Evolutionary conservation across 1,284 basidiomycete species (phyloP), one percentile per base, ranked within the genome.

Genomic region (Irpex lacteus): DNA sequence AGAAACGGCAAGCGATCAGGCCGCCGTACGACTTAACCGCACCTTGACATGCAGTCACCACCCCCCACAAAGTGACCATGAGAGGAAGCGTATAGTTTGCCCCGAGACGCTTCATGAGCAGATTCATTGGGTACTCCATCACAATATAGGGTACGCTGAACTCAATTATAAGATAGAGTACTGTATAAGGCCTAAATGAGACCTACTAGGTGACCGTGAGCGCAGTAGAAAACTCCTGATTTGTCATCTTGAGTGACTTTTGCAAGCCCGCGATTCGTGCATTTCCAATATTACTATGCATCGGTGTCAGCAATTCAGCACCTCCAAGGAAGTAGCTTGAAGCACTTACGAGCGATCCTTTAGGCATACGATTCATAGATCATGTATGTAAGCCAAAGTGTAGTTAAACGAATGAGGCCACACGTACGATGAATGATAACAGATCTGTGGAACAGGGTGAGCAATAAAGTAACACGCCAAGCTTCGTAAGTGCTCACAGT

Each of bases 1-100:
- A 71, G 65, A 75, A 71, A 1, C 74, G 68, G n/a, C 70, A 67
- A 2, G 70, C 72, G 21, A 74, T 57, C 1, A 75, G 65, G 13
- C 72, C 71, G 0, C 55, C 40, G 55, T 72, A 74, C 13, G 63
- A 67, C 15, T 65, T 64, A 11, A 73, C 71, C 19, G 54, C 54
- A 71, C 63, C 26, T 72, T 72, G 67, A 52, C 69, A 61, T 5
- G 65, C 62, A 3, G 65, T 67, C 5, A 65, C 68, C 9, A 71
- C 61, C 15, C 71, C 72, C 72, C 72, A 74, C 4, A 68, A 44
- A 3, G 62, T 65, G 8, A 74, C 66, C 53, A 67, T 67, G 6
- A 59, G 15, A 6, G 66, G 66, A 7, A 67, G 61, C 21, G 60
- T 60, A 44, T 63, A 21, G 49, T 66, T 67, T 19, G 66, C 49